Percentiles rank a stretch among this genome's conserved stretches.
Conservation (phyloP, 305 asterid species). For the Solanum hybrid region DNA sequence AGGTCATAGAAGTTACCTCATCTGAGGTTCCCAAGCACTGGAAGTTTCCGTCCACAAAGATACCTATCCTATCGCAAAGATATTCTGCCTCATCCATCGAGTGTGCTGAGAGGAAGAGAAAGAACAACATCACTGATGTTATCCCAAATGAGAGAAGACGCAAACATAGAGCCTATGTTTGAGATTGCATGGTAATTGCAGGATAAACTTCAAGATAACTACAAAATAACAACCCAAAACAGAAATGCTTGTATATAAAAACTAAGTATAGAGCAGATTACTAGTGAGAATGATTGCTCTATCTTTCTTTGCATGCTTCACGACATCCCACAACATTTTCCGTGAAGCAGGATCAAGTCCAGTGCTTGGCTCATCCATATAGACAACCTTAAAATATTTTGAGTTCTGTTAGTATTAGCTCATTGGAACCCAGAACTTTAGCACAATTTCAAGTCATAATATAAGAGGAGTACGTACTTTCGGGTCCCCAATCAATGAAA, state of each 20-base stretch:
- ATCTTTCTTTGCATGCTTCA: conserved; percentile 76
- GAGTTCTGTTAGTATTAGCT: not conserved
- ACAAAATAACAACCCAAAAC: not conserved
- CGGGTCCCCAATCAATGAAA: conserved; percentile 30
- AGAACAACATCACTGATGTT: not conserved
- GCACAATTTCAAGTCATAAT: not conserved
- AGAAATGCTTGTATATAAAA: not conserved
- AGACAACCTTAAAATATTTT: conserved; percentile 52
- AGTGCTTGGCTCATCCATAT: conserved; percentile 97
- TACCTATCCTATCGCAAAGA: conserved; percentile 15
- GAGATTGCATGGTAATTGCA: not conserved
- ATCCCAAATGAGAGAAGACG: not conserved
- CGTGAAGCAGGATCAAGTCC: conserved; percentile 97
- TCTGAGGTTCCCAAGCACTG: conserved; percentile 13
- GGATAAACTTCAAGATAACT: not conserved
- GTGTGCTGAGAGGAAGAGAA: conserved; percentile 52
- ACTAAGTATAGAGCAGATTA: conserved; percentile 1
- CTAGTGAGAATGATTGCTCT: conserved; percentile 90
- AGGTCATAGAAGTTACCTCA: conserved; percentile 3
- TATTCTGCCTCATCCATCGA: conserved; percentile 85
- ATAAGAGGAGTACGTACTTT: conserved; percentile 11
- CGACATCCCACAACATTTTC: conserved; percentile 83
- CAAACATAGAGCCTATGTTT: not conserved
- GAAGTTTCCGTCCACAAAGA: conserved; percentile 12
- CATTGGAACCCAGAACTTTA: not conserved